Evolutionary conservation across 208 protist species (phyloP).

Genomic region (Eutreptiella sp.): DNA sequence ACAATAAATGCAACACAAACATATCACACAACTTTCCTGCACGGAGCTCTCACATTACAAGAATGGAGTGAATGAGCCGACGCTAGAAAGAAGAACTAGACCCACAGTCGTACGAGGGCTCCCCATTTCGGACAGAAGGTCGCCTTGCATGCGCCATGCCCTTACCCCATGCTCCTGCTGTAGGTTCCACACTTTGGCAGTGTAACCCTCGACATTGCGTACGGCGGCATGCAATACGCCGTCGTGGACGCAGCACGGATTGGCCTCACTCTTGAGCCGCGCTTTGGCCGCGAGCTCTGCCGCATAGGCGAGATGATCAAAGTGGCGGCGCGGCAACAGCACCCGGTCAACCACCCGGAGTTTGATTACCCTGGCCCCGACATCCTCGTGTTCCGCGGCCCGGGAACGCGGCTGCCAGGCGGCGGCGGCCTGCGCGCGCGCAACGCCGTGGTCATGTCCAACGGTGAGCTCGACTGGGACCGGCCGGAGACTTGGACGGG

Average conservation of each 20-base stretch:
- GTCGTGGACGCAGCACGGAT: conserved; percentile 21
- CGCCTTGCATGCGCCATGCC: no score
- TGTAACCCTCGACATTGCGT: conserved; percentile 22
- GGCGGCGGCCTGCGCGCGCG: neutral
- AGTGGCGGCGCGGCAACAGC: conserved; percentile 16
- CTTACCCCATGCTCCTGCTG: conserved; percentile 6
- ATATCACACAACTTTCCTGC: no score
- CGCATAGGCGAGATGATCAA: conserved; percentile 31
- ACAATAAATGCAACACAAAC: no score
- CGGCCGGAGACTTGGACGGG: conserved; percentile 22
- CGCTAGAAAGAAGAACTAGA: no score
- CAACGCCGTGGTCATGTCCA: conserved; percentile 36
- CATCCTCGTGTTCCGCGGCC: conserved; percentile 27
- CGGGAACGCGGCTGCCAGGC: neutral
- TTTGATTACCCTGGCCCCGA: conserved; percentile 33
- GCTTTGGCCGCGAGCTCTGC: neutral
- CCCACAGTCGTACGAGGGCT: no score
- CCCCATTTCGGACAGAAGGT: no score
- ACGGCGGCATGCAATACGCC: conserved; percentile 32
- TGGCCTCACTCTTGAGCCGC: neutral
- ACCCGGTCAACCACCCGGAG: conserved; percentile 27
- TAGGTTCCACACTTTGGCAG: neutral
- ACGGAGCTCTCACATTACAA: no score
- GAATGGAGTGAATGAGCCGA: no score
- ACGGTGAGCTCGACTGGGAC: conserved; percentile 27